phyloP scores from a whole-genome alignment of 1,139 yeast species.

The Hyphopichia pseudoburtonii region DNA sequence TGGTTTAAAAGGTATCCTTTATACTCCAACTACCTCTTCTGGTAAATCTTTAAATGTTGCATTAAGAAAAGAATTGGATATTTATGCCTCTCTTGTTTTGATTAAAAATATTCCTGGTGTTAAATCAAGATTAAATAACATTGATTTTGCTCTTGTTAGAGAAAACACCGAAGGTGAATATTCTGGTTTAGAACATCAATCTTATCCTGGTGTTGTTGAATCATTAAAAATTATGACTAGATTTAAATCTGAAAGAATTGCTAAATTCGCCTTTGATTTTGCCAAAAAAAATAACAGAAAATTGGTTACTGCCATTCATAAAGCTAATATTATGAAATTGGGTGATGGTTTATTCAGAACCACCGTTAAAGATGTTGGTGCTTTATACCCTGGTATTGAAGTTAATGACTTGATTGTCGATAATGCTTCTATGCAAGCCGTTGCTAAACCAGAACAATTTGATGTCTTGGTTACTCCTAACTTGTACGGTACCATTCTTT shows the following conservation, averaged over 20 bases:
- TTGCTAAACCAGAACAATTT: constrained; percentile 95
- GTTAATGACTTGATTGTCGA: constrained; percentile 95
- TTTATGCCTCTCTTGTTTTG: constrained; percentile 89
- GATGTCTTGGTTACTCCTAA: constrained; percentile 98
- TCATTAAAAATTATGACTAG: constrained; percentile 93
- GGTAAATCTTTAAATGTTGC: constrained; percentile 86
- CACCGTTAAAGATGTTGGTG: constrained; percentile 88
- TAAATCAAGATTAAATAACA: constrained; percentile 80
- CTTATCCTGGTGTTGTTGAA: constrained; percentile 97
- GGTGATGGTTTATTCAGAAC: constrained; percentile 98
- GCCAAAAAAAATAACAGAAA: constrained; percentile 91
- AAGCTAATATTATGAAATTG: constrained; percentile 98
- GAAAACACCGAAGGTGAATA: constrained; percentile 98
- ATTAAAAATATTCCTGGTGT: constrained; percentile 96
- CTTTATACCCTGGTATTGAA: constrained; percentile 81
- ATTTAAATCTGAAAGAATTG: constrained; percentile 94
- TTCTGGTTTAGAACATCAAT: constrained; percentile 97
- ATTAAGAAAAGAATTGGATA: constrained; percentile 91
- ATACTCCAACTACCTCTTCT: constrained; percentile 73
- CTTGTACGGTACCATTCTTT: constrained; percentile 94
- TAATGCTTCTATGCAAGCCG: constrained; percentile 99
- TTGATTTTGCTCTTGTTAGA: constrained; percentile 92
- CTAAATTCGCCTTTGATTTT: constrained; percentile 95
- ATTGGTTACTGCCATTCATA: constrained; percentile 94
- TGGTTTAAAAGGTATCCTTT: constrained; percentile 94